Conservation (phyloP, 129 eudicot genomes). For the Apium graveolens region DNA sequence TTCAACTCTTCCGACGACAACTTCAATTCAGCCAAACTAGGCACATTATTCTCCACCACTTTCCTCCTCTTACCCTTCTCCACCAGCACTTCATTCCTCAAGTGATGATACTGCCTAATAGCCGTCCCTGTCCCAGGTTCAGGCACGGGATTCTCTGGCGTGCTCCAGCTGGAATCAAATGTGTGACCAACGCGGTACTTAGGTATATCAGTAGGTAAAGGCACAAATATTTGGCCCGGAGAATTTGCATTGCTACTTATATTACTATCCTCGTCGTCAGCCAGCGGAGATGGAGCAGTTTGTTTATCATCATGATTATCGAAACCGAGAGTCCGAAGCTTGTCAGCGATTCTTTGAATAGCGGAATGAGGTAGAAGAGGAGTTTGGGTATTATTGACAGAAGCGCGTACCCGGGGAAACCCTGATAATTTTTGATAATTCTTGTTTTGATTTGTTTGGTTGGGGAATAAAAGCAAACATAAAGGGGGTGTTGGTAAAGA, state of each 20-base stretch:
- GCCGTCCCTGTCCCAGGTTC: constrained; percentile 67
- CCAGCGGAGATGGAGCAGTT: not conserved
- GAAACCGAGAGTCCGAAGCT: constrained; percentile 81
- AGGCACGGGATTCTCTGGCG: constrained; percentile 83
- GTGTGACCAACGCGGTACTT: constrained; percentile 86
- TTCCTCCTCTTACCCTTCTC: constrained; percentile 34
- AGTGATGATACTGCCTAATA: constrained; percentile 41
- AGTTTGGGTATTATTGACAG: constrained; percentile 19
- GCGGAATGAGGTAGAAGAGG: constrained; percentile 56
- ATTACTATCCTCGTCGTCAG: not conserved
- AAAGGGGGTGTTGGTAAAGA: not conserved
- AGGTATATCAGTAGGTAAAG: constrained; percentile 52
- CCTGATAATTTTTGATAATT: constrained; percentile 12
- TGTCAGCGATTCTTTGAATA: constrained; percentile 77
- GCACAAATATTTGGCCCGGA: constrained; percentile 80
- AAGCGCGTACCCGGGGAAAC: constrained; percentile 22
- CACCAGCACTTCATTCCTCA: constrained; percentile 42
- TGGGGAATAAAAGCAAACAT: not conserved
- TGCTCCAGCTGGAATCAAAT: constrained; percentile 90
- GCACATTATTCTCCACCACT: constrained; percentile 31
- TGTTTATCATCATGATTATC: not conserved
- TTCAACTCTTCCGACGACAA: constrained; percentile 49
- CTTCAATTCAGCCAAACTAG: constrained; percentile 75
- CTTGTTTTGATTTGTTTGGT: no score
- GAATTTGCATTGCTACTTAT: constrained; percentile 15